Evolutionary conservation across 305 asterid genomes (phyloP).

Genomic region (Rubia balearica): DNA sequence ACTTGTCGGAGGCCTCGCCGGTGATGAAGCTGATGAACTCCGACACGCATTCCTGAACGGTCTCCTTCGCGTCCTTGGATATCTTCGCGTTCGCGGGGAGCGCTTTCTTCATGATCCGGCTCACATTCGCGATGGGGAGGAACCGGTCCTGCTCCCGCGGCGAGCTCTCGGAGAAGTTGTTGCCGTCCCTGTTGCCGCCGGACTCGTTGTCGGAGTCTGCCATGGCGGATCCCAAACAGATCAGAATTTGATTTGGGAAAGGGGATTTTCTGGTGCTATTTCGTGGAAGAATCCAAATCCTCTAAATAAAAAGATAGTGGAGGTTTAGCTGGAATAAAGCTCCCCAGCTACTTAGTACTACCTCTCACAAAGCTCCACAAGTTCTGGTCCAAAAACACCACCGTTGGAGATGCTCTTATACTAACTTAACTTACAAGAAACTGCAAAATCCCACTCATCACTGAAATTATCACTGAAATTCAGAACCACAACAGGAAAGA

Average conservation of each 20-base stretch:
- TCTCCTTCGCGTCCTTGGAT: conserved; percentile 78
- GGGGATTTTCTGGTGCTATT: neutral
- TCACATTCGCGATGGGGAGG: conserved; percentile 84
- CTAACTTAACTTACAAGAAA: neutral
- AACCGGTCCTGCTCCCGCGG: conserved; percentile 74
- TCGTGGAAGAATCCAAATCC: neutral
- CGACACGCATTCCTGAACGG: conserved; percentile 86
- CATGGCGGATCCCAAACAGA: conserved; percentile 24
- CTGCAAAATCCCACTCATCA: neutral
- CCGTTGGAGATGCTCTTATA: too few relatives aligned
- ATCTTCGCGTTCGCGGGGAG: conserved; percentile 82
- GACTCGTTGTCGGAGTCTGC: conserved; percentile 90
- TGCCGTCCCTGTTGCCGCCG: conserved; percentile 50
- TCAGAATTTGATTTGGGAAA: neutral
- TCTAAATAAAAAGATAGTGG: neutral
- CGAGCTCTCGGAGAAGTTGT: conserved; percentile 40
- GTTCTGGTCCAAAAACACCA: too few relatives aligned
- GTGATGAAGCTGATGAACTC: conserved; percentile 88
- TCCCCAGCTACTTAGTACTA: too few relatives aligned
- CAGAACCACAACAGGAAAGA: neutral
- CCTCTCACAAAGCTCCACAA: too few relatives aligned
- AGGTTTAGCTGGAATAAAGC: conserved; percentile 8
- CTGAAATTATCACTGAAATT: too few relatives aligned
- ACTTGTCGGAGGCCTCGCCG: conserved; percentile 88
- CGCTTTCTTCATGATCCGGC: conserved; percentile 80